phyloP scores from a whole-genome alignment of 108 stramenopile genomes.

The Poteriospumella lacustris region DNA sequence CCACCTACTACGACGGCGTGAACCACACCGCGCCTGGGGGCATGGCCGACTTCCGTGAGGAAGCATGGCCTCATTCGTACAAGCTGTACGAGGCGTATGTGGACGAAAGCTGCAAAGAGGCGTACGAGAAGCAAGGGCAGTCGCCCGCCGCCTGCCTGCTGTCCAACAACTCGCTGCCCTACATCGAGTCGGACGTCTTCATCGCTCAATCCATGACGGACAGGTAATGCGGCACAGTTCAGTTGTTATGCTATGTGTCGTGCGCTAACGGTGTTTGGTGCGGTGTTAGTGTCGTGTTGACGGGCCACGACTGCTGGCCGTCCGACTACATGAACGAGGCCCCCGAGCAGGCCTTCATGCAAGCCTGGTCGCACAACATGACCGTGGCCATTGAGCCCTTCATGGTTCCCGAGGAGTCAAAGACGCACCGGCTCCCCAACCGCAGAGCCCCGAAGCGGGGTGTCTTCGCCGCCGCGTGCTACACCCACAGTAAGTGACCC shows the following conservation, averaged over 20 bases:
- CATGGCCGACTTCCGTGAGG: conserved; percentile 28
- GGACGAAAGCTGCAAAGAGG: neutral
- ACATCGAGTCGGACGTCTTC: neutral
- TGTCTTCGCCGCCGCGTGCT: conserved; percentile 11
- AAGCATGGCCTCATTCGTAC: conserved; percentile 16
- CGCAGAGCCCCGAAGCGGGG: no score
- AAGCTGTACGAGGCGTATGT: conserved; percentile 18
- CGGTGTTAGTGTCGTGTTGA: conserved; percentile 17
- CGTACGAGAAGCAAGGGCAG: neutral
- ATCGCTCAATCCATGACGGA: conserved; percentile 11
- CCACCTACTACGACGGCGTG: conserved; percentile 10
- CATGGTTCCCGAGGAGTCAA: no score
- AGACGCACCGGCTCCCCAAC: neutral
- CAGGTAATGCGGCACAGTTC: no score
- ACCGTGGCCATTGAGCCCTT: conserved; percentile 1
- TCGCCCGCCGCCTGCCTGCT: conserved; percentile 20
- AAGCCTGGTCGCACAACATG: conserved; percentile 19
- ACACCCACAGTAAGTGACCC: neutral
- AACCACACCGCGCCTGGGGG: conserved; percentile 6
- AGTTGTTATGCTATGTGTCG: no score
- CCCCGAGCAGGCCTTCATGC: conserved; percentile 12
- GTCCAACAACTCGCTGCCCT: conserved; percentile 19
- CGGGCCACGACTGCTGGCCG: conserved; percentile 22
- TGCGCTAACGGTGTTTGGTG: no score
- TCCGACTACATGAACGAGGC: neutral